Base-by-base conservation (phyloP, 768 basidiomycete genomes). In the Lentinula guzmanii region DNA sequence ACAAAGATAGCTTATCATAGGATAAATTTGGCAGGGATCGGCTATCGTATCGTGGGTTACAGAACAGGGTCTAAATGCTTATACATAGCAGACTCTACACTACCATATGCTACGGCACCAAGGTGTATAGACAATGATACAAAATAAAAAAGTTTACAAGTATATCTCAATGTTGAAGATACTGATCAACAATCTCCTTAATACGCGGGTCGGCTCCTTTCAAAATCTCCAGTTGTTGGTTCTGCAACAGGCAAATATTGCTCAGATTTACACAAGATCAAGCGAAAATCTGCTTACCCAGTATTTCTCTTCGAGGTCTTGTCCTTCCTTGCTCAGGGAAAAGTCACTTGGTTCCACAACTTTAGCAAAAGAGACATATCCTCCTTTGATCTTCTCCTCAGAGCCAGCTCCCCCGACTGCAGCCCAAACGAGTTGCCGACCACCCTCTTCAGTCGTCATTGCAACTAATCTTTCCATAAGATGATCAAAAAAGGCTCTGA, bases 401-500 rank as follows among this genome's bases (percentile, higher is more conserved):
- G 51, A 24, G 1, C 53, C 52, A 4, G 28, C 35, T 15, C 59
- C 59, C 42, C 70, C 73, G 6, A 77, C 62, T 0, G 75, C 74
- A 5, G 70, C 75, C 66, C 68, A 75, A n/a, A 77, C 70, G 21
- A 77, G 61, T 31, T 68, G 67, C 7, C 75, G 68, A 34, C 71
- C 68, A 7, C 76, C 78, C 62, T 71, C 65, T 55, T 81, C 78
- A 2, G 76, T 63, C 0, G 75, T 70, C n/a, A 70, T 71, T 1
- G 73, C 78, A 0, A 82, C 45, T 0, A 70, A 2, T 4, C 56
- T 65, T 42, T 76, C 71, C 64, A 75, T 67, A 2, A 76, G 21
- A 37, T 60, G 57, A 16, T 60, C 41, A 4, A 75, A 5, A 10
- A 65, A 13, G 7, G 62, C 56, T 33, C 59, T 31, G 24, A 70